Conservation (phyloP, 805 yeast genomes). For the Komagataella kurtzmanii region DNA sequence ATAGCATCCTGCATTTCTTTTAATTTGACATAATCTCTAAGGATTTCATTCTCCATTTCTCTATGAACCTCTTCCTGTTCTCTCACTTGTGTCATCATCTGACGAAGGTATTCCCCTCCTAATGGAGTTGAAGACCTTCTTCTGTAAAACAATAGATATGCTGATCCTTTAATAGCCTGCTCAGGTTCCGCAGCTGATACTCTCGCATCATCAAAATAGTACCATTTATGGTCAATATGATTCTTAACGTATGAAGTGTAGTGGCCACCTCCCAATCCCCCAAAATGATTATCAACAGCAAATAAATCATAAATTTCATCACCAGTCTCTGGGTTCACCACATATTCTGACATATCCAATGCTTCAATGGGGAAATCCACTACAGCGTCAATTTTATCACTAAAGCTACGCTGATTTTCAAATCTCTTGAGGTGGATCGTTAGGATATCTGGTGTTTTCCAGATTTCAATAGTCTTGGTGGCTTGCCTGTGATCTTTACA, state of each 20-base stretch:
- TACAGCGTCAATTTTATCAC: conserved; percentile 78
- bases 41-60: conserved; percentile 8
- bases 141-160: conserved; percentile 77
- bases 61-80: not conserved
- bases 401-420: conserved; percentile 68
- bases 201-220: conserved; percentile 77
- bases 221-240: conserved; percentile 69
- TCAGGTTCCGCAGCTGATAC: conserved; percentile 51
- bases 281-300: conserved; percentile 93
- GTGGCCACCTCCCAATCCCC: conserved; percentile 96
- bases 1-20: conserved; percentile 10
- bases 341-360: conserved; percentile 54
- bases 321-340: conserved; percentile 24
- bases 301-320: conserved; percentile 57
- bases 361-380: conserved; percentile 84
- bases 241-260: conserved; percentile 86
- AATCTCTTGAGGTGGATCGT: conserved; percentile 86
- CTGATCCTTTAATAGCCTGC: conserved; percentile 59
- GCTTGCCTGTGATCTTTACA: conserved; percentile 89
- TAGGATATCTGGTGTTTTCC: conserved; percentile 89
- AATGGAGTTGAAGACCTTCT: conserved; percentile 27
- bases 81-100: not conserved
- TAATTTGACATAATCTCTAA: conserved; percentile 15
- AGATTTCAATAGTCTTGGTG: conserved; percentile 76
- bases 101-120: conserved; percentile 27